Conservation (phyloP, 2,329 filamentous ascomycete genomes). For the Aspergillus nomiae region DNA sequence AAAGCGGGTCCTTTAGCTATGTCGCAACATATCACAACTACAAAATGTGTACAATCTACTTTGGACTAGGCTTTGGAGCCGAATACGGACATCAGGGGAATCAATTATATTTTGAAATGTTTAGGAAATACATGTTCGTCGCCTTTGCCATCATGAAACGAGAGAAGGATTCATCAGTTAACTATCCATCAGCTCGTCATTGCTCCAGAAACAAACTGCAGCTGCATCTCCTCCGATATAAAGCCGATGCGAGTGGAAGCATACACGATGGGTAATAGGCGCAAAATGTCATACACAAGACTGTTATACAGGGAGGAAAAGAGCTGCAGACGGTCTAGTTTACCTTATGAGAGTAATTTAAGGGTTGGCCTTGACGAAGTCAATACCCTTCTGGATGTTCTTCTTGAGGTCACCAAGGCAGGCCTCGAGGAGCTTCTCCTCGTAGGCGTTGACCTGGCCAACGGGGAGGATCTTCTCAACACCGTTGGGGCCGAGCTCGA, state of each 20-base stretch:
- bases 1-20: neutral
- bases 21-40: neutral
- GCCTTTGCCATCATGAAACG: constrained; percentile 9
- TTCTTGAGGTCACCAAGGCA: constrained; percentile 67
- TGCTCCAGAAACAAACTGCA: constrained; percentile 16
- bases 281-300: constrained; percentile 19
- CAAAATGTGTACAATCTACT: neutral
- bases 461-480: constrained; percentile 90
- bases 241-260: constrained; percentile 21
- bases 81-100: constrained; percentile 3
- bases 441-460: constrained; percentile 78
- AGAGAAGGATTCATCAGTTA: constrained; percentile 4
- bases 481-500: constrained; percentile 95
- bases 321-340: constrained; percentile 17
- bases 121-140: constrained; percentile 16
- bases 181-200: constrained; percentile 13
- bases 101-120: constrained; percentile 4
- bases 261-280: constrained; percentile 14
- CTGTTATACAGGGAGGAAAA: constrained; percentile 33
- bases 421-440: constrained; percentile 87
- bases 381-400: constrained; percentile 86
- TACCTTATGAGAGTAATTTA: constrained; percentile 32
- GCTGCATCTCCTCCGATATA: constrained; percentile 26
- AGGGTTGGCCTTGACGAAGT: constrained; percentile 64
- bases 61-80: neutral